Evolutionary conservation across 2,329 filamentous ascomycete species (phyloP).

Genomic region (Fusarium metavorans): DNA sequence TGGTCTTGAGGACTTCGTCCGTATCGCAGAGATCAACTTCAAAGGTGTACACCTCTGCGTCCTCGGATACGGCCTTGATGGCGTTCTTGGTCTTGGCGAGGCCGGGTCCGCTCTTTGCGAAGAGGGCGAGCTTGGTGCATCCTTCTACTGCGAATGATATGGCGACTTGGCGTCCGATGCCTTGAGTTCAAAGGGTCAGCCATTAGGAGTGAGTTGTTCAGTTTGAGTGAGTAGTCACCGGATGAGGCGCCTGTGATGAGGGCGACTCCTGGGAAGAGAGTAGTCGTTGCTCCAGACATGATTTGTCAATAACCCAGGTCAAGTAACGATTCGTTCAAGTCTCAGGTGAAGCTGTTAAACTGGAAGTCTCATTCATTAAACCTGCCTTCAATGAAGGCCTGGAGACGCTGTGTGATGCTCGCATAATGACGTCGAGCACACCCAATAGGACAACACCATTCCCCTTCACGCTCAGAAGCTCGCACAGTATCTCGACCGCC

Average conservation of each 20-base stretch:
- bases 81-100: slow-evolving; percentile 48
- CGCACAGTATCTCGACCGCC: not conserved
- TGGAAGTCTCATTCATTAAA: not conserved
- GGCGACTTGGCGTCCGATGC: slow-evolving; percentile 45
- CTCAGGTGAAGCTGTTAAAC: not conserved
- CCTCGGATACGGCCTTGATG: not conserved
- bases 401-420: slow-evolving; percentile 2
- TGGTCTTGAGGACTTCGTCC: slow-evolving; percentile 48
- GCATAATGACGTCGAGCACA: slow-evolving; percentile 19
- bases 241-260: slow-evolving; percentile 49
- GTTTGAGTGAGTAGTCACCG: slow-evolving; percentile 33
- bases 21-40: slow-evolving; percentile 52
- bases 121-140: slow-evolving; percentile 56
- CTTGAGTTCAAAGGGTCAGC: not conserved
- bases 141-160: slow-evolving; percentile 59
- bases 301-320: not conserved
- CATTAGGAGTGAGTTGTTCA: too few relatives aligned
- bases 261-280: slow-evolving; percentile 48
- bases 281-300: slow-evolving; percentile 12
- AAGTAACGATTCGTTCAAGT: not conserved
- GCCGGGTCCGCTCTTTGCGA: slow-evolving; percentile 51
- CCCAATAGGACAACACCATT: slow-evolving; percentile 14
- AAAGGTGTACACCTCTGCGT: slow-evolving; percentile 35
- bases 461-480: not conserved
- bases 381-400: not conserved